These are phyloP conservation scores for Fusarium heterosporum DNA, from an alignment of 2,329 filamentous ascomycete species.

Conservation along the genomic window DNA sequence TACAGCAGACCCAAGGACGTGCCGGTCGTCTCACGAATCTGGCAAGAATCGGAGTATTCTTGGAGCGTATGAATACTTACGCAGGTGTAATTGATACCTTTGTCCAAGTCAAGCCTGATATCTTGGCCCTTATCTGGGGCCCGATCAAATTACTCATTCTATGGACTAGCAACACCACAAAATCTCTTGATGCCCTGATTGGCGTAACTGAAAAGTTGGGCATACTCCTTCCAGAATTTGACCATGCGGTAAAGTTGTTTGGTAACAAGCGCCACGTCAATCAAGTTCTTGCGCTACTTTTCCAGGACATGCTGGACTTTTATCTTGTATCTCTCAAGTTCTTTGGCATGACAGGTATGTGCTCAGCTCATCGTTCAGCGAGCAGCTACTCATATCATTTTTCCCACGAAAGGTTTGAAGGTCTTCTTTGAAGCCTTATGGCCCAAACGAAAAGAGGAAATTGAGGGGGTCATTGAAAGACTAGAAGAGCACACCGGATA, in stretches of 20 bases:
- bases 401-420: not conserved
- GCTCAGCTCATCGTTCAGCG: rapidly evolving
- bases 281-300: conserved; percentile 8
- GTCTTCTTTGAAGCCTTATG: not conserved
- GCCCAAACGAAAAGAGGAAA: not conserved
- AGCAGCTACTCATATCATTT: not conserved
- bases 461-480: not conserved
- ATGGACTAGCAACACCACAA: not conserved
- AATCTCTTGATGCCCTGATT: conserved; percentile 4
- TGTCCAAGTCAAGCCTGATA: conserved; percentile 13
- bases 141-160: conserved; percentile 13
- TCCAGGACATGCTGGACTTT: conserved; percentile 25
- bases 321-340: conserved; percentile 8
- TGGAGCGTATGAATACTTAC: conserved; percentile 48
- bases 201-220: conserved; percentile 8
- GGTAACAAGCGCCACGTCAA: not conserved
- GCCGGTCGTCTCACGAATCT: conserved; percentile 33
- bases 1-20: conserved; percentile 39
- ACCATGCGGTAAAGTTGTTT: not conserved
- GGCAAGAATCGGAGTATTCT: conserved; percentile 43
- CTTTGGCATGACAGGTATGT: not conserved
- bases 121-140: conserved; percentile 23
- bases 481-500: not conserved
- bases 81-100: conserved; percentile 13
- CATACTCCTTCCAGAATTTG: not conserved